phyloP scores from a whole-genome alignment of 208 protist species.

The Vickermania spadyakhi region DNA sequence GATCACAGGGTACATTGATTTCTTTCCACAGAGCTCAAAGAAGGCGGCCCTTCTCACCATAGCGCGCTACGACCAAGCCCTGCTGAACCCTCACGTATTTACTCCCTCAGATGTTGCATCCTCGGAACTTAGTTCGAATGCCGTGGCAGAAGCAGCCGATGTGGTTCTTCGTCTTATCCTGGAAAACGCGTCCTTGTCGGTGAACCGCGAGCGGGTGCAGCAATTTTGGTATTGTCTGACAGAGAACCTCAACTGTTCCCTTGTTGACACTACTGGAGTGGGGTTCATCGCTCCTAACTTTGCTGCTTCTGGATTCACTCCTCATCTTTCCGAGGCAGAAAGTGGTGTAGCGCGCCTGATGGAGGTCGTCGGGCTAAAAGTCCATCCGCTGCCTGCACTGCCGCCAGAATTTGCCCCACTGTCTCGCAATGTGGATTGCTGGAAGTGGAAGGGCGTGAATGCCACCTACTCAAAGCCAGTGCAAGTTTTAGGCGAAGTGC shows the following conservation, averaged over 20 bases:
- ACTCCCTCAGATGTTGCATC: constrained; percentile 8
- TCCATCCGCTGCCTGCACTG: neutral
- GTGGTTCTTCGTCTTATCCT: neutral
- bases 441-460: neutral
- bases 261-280: constrained; percentile 1
- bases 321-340: neutral
- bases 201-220: constrained; percentile 8
- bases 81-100: constrained; percentile 13
- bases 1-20: neutral
- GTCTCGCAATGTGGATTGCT: neutral
- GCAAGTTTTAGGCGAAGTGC: neutral
- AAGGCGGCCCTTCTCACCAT: constrained; percentile 12
- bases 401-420: neutral
- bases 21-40: neutral
- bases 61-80: constrained; percentile 16
- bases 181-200: neutral
- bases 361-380: neutral
- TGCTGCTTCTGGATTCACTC: neutral
- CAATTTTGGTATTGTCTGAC: constrained; percentile 20
- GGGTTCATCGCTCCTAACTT: neutral
- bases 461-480: neutral
- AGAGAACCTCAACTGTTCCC: constrained; percentile 8
- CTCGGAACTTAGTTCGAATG: neutral
- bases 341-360: neutral
- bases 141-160: neutral